Conservation (phyloP, 768 basidiomycete species). For the Amanita jacksonii region DNA sequence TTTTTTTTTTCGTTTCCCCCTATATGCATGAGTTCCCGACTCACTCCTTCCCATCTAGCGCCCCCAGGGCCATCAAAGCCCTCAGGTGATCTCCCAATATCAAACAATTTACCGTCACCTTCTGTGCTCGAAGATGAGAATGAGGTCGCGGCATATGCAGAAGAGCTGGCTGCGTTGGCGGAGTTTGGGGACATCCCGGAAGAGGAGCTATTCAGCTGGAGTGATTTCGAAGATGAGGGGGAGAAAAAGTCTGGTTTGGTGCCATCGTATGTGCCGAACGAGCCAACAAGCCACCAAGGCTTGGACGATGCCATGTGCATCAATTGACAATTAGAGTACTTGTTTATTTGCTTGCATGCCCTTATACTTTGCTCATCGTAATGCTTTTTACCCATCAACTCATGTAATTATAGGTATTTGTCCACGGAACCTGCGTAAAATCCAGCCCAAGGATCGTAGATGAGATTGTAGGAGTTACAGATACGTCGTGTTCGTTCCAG, state of each 20-base stretch:
- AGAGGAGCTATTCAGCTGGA: conserved; percentile 31
- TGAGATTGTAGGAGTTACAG: too few relatives aligned
- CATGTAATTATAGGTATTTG: too few relatives aligned
- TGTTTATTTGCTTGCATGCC: too few relatives aligned
- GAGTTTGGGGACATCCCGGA: conserved; percentile 40
- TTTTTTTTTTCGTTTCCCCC: too few relatives aligned
- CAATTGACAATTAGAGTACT: conserved; percentile 14
- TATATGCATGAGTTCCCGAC: too few relatives aligned
- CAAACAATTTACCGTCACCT: conserved; percentile 22
- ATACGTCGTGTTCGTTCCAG: too few relatives aligned
- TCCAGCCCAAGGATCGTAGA: too few relatives aligned
- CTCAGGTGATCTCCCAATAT: conserved; percentile 3
- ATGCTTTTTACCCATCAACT: too few relatives aligned
- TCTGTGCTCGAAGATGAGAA: conserved; percentile 46
- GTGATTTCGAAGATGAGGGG: conserved; percentile 21
- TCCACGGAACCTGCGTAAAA: too few relatives aligned
- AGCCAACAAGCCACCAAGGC: too few relatives aligned
- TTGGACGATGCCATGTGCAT: conserved; percentile 27
- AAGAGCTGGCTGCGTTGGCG: conserved; percentile 34
- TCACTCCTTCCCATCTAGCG: background rate
- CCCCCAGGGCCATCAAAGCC: conserved; percentile 5
- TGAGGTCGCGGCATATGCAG: conserved; percentile 51
- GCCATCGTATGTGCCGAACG: conserved; percentile 6
- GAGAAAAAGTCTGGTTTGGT: background rate
- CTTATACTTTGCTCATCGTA: too few relatives aligned